Conservation (phyloP, 164 flowering plant species). For the Euptelea pleiosperma region DNA sequence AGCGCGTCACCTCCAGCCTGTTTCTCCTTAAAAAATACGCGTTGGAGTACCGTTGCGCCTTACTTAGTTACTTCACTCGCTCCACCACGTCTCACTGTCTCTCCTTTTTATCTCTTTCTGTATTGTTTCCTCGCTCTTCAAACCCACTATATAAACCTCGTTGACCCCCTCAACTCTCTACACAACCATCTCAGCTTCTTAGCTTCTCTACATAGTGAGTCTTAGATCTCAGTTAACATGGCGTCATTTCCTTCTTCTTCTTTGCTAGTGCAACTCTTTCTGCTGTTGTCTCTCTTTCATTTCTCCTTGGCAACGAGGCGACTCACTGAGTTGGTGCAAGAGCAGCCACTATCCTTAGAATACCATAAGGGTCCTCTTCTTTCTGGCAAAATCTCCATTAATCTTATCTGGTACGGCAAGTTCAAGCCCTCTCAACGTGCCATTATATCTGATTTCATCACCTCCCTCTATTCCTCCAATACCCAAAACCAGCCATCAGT, state of each 20-base stretch:
- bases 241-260: slow-evolving; percentile 10
- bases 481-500: slow-evolving; percentile 39
- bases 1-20: too few relatives aligned
- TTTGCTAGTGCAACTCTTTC: slow-evolving; percentile 13
- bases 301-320: slow-evolving; percentile 23
- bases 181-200: too few relatives aligned
- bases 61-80: too few relatives aligned
- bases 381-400: slow-evolving; percentile 48
- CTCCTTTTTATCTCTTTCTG: neutral
- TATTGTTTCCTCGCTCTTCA: neutral
- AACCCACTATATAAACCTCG: neutral
- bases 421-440: slow-evolving; percentile 62
- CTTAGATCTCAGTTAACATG: too few relatives aligned
- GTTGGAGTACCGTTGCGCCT: too few relatives aligned
- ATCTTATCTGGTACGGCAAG: slow-evolving; percentile 70
- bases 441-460: slow-evolving; percentile 53
- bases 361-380: slow-evolving; percentile 79
- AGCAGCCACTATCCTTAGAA: slow-evolving; percentile 30
- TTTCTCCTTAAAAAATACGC: too few relatives aligned
- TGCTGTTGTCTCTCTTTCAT: slow-evolving; percentile 21
- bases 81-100: too few relatives aligned
- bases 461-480: slow-evolving; percentile 33
- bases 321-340: too few relatives aligned
- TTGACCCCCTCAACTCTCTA: neutral
- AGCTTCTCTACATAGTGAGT: too few relatives aligned